These are phyloP conservation scores for Tylopilus cervinicoccineus DNA, from an alignment of 768 basidiomycete genomes.

Conservation along the genomic window DNA sequence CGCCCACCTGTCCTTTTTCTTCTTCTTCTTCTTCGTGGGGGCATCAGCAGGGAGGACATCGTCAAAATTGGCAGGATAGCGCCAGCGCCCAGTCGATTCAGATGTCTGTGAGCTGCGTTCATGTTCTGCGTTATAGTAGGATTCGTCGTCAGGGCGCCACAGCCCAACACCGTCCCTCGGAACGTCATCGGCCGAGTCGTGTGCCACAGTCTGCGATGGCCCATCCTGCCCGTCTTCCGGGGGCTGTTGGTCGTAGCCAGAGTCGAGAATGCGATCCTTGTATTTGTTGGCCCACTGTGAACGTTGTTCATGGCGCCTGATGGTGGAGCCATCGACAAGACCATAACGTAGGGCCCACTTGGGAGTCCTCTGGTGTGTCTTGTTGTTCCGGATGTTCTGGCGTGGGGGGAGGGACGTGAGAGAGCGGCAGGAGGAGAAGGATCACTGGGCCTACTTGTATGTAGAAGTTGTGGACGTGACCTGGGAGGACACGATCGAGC, in stretches of 20 bases:
- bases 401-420: constrained; percentile 5
- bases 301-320: constrained; percentile 72
- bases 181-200: constrained; percentile 6
- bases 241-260: constrained; percentile 64
- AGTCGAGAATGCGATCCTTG: constrained; percentile 71
- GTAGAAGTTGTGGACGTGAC: constrained; percentile 92
- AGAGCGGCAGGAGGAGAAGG: background rate
- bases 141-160: constrained; percentile 76
- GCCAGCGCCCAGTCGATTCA: constrained; percentile 57
- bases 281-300: constrained; percentile 88
- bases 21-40: constrained; percentile 55
- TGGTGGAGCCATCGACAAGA: constrained; percentile 76
- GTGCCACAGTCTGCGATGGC: constrained; percentile 11
- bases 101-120: constrained; percentile 37
- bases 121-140: constrained; percentile 52
- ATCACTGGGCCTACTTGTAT: constrained; percentile 55
- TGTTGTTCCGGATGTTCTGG: constrained; percentile 94
- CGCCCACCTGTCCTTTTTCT: constrained; percentile 85
- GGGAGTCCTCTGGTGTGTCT: constrained; percentile 87
- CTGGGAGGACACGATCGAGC: constrained; percentile 33
- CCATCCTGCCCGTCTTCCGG: constrained; percentile 76
- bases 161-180: constrained; percentile 44
- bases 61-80: constrained; percentile 81
- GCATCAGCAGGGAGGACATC: constrained; percentile 43
- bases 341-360: constrained; percentile 94